Evolutionary conservation across 2,329 filamentous ascomycete genomes (phyloP).

Genomic region (Hymenoscyphus repandus): DNA sequence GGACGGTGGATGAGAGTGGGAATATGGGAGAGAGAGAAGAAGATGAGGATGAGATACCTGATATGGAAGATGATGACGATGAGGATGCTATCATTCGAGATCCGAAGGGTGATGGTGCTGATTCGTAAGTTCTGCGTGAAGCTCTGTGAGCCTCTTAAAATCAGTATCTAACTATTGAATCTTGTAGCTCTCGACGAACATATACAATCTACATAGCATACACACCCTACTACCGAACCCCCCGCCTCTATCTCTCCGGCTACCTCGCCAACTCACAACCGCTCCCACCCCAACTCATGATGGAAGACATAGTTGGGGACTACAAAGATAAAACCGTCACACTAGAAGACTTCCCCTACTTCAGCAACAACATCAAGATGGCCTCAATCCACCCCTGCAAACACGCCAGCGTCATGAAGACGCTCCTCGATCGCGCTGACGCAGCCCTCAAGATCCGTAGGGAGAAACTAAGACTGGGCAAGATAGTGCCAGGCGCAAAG

Average conservation of each 20-base stretch:
- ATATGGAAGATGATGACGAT: slow-evolving; percentile 97
- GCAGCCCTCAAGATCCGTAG: slow-evolving; percentile 84
- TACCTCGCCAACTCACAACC: slow-evolving; percentile 77
- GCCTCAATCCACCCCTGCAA: slow-evolving; percentile 96
- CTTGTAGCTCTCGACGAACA: slow-evolving; percentile 69
- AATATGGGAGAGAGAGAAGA: slow-evolving; percentile 72
- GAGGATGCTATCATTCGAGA: slow-evolving; percentile 95
- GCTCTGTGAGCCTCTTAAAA: not conserved
- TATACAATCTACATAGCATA: slow-evolving; percentile 99
- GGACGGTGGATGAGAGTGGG: slow-evolving; percentile 83
- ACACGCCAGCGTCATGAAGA: slow-evolving; percentile 97
- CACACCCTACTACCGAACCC: slow-evolving; percentile 92
- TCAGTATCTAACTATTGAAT: slow-evolving; percentile 10
- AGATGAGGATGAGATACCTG: slow-evolving; percentile 80
- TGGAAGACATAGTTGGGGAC: slow-evolving; percentile 94
- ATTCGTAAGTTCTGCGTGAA: slow-evolving; percentile 23
- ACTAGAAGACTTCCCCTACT: slow-evolving; percentile 94
- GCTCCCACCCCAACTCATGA: slow-evolving; percentile 78
- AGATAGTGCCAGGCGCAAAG: slow-evolving; percentile 39
- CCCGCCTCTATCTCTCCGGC: slow-evolving; percentile 89
- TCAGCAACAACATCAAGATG: slow-evolving; percentile 88
- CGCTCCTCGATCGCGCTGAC: slow-evolving; percentile 89
- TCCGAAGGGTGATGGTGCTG: slow-evolving; percentile 34
- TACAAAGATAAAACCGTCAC: slow-evolving; percentile 99
- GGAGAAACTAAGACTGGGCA: slow-evolving; percentile 66